phyloP scores from a whole-genome alignment of 2,329 filamentous ascomycete genomes.

The Alternaria angustiovoidea region DNA sequence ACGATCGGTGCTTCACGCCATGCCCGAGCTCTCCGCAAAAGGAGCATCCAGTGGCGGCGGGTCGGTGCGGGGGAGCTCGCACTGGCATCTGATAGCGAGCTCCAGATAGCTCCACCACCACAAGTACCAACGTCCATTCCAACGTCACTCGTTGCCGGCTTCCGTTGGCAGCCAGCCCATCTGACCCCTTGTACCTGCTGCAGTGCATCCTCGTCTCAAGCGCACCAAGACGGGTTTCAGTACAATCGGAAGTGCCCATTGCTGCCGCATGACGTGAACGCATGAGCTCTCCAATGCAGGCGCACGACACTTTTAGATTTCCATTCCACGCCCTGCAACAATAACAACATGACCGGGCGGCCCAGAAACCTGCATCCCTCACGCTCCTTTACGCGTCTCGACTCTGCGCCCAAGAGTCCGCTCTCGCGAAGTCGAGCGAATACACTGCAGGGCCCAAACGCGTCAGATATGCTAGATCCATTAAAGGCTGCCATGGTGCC shows the following conservation, averaged over 20 bases:
- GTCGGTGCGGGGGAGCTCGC: conserved; percentile 14
- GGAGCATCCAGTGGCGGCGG: not conserved
- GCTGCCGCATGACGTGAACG: conserved; percentile 42
- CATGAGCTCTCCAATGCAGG: conserved; percentile 38
- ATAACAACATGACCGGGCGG: conserved; percentile 38
- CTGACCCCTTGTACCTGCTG: not conserved
- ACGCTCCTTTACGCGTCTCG: conserved; percentile 60
- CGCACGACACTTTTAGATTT: conserved; percentile 31
- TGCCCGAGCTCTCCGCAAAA: conserved; percentile 2
- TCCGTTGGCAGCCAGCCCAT: not conserved
- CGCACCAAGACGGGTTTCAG: conserved; percentile 1
- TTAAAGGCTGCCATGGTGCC: conserved; percentile 48
- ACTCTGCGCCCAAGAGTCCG: conserved; percentile 46
- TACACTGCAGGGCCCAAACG: conserved; percentile 55
- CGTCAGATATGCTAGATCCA: conserved; percentile 55
- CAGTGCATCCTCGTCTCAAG: not conserved
- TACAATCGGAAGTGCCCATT: conserved; percentile 6
- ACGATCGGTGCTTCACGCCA: conserved; percentile 17
- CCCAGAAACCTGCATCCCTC: conserved; percentile 53
- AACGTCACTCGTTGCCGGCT: conserved; percentile 5
- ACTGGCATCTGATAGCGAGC: conserved; percentile 10
- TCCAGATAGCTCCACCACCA: not conserved
- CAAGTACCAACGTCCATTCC: not conserved
- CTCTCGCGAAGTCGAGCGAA: conserved; percentile 55
- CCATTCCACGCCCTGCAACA: conserved; percentile 14